Evolutionary conservation across 2,329 filamentous ascomycete species (phyloP), one percentile per base, ranked within the genome.

Genomic region (Mycosphaerella sp.): DNA sequence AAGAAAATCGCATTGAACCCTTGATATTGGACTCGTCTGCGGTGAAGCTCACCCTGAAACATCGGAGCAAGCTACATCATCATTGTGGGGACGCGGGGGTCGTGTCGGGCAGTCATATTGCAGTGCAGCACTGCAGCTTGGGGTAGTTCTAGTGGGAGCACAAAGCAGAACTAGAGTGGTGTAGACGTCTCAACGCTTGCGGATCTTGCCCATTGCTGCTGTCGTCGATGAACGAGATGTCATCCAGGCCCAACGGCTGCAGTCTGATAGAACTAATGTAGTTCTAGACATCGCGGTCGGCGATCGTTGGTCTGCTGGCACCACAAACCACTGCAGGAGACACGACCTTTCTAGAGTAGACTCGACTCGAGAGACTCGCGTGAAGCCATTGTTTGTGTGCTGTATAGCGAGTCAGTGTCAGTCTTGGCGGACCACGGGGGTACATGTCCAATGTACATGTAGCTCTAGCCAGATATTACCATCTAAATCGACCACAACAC

Each of bases 41-140:
- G 39, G 41, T 41, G 30, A 35, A 36, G 27, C 30, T 34, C 30
- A 34, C 13, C 30, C 30, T 8, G 30, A 34, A 34, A n/a, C 10
- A 34, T 25, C 21, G 21, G 21, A 16, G 30, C 18, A 32, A 53
- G 45, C 51, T 53, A 53, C 41, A 44, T 53, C 41, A 44, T 53
- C 51, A 53, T 53, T 41, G 40, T 46, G 51, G 42, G 41, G 45
- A 46, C 39, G 45, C 45, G 45, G 45, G 45, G 45, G 18, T 37
- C 21, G 21, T 5, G 7, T 25, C 21, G 6, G 3, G 21, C 21
- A 25, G 21, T 6, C 39, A 27, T 40, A n/a, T n/a, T n/a, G n/a
- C n/a, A n/a, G n/a, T n/a, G n/a, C n/a, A n/a, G n/a, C n/a, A n/a
- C n/a, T 49, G 32, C 21, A 12, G 27, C 45, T 41, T 6, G 39